These are phyloP conservation scores for Eustoma russellianum DNA, from an alignment of 257 asterid genomes.

Conservation along the genomic window DNA sequence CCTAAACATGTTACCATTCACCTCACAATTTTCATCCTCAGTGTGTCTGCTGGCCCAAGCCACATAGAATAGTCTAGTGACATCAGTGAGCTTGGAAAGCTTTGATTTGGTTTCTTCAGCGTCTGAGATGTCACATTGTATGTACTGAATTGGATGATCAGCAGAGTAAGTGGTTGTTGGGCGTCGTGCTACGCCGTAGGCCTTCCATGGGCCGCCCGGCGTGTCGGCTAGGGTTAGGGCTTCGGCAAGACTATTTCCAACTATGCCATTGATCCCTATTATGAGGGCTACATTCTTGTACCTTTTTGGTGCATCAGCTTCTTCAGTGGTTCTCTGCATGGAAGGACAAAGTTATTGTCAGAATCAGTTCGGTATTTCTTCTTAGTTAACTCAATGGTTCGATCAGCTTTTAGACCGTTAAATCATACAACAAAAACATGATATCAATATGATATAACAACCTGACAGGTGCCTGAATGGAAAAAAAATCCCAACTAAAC, in stretches of 20 bases:
- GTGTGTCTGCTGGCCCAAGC: constrained; percentile 65
- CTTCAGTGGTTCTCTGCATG: constrained; percentile 50
- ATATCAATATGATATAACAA: too few species aligned
- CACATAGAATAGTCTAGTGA: constrained; percentile 69
- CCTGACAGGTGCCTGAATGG: too few species aligned
- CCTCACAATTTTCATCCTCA: constrained; percentile 62
- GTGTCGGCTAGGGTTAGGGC: constrained; percentile 85
- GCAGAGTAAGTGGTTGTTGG: constrained; percentile 71
- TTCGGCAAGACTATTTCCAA: constrained; percentile 89
- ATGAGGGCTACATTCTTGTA: constrained; percentile 69
- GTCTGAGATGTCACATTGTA: constrained; percentile 68
- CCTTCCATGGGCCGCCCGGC: constrained; percentile 97
- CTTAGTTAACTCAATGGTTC: too few species aligned
- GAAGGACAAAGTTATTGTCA: background rate
- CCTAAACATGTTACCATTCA: constrained; percentile 62
- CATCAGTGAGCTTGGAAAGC: constrained; percentile 50
- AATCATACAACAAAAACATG: too few species aligned
- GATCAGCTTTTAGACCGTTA: too few species aligned
- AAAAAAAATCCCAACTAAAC: too few species aligned
- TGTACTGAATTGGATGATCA: constrained; percentile 61
- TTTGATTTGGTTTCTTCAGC: constrained; percentile 37
- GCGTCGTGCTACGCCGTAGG: constrained; percentile 86
- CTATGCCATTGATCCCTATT: constrained; percentile 81
- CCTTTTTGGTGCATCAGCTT: constrained; percentile 46
- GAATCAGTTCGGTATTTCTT: too few species aligned